Evolutionary conservation across 805 yeast genomes (phyloP).

Genomic region (Hanseniaspora lindneri): DNA sequence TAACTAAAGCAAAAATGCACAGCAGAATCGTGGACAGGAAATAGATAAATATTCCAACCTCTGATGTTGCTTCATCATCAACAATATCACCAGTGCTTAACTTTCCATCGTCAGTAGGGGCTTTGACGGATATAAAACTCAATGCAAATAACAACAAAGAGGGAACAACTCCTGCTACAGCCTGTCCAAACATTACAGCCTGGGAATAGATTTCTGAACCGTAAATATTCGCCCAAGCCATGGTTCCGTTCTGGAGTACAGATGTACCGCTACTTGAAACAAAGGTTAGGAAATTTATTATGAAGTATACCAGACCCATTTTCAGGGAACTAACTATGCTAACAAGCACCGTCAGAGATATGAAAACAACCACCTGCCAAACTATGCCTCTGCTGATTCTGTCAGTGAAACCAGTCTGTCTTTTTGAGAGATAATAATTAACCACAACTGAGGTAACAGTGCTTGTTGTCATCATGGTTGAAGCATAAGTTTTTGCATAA

Average conservation of each 20-base stretch:
- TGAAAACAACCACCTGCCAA: conserved; percentile 47
- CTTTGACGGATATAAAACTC: conserved; percentile 30
- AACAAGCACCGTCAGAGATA: conserved; percentile 42
- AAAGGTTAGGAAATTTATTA: conserved; percentile 52
- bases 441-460: conserved; percentile 53
- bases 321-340: conserved; percentile 21
- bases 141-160: conserved; percentile 41
- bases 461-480: conserved; percentile 80
- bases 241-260: conserved; percentile 75
- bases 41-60: conserved; percentile 28
- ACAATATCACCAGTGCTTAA: conserved; percentile 5
- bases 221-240: conserved; percentile 71
- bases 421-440: conserved; percentile 52
- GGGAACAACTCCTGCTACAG: conserved; percentile 86
- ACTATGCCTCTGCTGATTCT: conserved; percentile 52
- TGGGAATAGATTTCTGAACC: conserved; percentile 66
- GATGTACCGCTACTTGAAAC: conserved; percentile 66
- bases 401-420: conserved; percentile 43
- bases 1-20: conserved; percentile 21
- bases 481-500: conserved; percentile 50
- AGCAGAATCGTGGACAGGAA: conserved; percentile 29
- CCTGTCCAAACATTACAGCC: conserved; percentile 90
- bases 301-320: conserved; percentile 29
- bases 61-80: conserved; percentile 22
- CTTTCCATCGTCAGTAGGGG: conserved; percentile 18